Percentiles rank a stretch among this genome's conserved stretches.
phyloP scores from a whole-genome alignment of 768 basidiomycete genomes.

The Coprinopsis sp. region DNA sequence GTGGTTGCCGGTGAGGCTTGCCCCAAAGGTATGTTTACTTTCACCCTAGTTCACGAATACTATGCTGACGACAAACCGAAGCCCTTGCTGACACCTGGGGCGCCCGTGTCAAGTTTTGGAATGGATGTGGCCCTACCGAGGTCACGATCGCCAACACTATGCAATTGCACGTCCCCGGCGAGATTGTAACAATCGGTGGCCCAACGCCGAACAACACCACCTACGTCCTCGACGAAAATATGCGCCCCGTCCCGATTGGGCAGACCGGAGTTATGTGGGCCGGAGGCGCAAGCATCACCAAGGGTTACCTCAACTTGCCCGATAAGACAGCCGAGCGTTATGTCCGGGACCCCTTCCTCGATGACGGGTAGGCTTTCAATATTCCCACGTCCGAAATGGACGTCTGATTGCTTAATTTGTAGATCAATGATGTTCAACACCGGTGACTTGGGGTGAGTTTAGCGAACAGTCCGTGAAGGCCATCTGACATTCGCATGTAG shows the following conservation, averaged over 20 bases:
- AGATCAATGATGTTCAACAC: conserved; percentile 59
- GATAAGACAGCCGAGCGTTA: conserved; percentile 52
- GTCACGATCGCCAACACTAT: conserved; percentile 57
- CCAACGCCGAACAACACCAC: conserved; percentile 52
- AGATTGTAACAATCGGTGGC: conserved; percentile 42
- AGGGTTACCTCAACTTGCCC: conserved; percentile 52
- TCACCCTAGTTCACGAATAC: neutral
- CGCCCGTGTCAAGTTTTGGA: conserved; percentile 39
- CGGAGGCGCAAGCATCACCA: conserved; percentile 53
- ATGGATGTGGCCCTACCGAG: conserved; percentile 56
- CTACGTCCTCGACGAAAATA: conserved; percentile 36
- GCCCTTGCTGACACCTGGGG: conserved; percentile 45
- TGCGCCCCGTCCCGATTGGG: conserved; percentile 33
- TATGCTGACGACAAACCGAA: conserved; percentile 7
- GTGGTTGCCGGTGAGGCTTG: conserved; percentile 57
- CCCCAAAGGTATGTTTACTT: conserved; percentile 37
- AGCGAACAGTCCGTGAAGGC: neutral
- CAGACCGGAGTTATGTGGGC: conserved; percentile 51
- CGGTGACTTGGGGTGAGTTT: conserved; percentile 47
- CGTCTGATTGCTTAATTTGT: conserved; percentile 1
- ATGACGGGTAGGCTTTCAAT: conserved; percentile 35
- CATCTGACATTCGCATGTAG: conserved; percentile 18
- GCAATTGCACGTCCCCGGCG: conserved; percentile 39
- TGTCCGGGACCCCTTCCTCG: conserved; percentile 43
- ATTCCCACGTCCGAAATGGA: neutral